Evolutionary conservation across 495 filamentous ascomycete species (phyloP), one percentile per base, ranked within the genome.

Genomic region (Penicillium cataractarum): DNA sequence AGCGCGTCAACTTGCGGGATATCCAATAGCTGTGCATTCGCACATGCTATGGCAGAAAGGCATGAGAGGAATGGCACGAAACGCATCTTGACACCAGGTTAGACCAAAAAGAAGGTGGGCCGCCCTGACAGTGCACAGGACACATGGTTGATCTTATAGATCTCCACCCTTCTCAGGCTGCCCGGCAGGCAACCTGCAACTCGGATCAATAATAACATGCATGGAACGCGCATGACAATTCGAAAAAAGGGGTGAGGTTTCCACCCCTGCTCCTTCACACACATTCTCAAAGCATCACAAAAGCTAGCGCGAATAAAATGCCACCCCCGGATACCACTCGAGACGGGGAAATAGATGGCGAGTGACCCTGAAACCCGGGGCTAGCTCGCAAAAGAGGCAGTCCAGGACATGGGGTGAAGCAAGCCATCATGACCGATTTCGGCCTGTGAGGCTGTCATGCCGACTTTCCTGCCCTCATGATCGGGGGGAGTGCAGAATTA

Each of bases 271-370:
- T 3, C 22, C 7, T 39, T 24, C 22, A 31, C 49, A 35, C 44
- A 35, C 46, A n/a, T n/a, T n/a, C 22, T 35, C 24, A 44, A 39
- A 21, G 17, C 57, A 58, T 58, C 32, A 31, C 17, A 26, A 22
- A 35, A 12, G 50, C 52, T 58, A 51, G 51, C 17, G 26, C 19
- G 27, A n/a, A 51, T 27, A n/a, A 49, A 64, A 64, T 69, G 42
- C 53, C 53, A 72, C 67, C 55, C 65, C 61, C 49, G 33, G 57
- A 62, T 72, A 66, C 67, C 56, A 72, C 70, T 63, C 53, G 42
- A 68, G 52, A 59, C 67, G 63, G 65, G 42, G 55, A 61, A 68
- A 62, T 64, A n/a, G 60, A 60, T 51, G 60, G 12, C 62, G 19
- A 64, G 58, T 70, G 62, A 66, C 63, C 54, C 49, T 42, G 37